Evolutionary conservation across 805 yeast species (phyloP), one percentile per base, ranked within the genome.

Genomic region (Suhomyces sp.): DNA sequence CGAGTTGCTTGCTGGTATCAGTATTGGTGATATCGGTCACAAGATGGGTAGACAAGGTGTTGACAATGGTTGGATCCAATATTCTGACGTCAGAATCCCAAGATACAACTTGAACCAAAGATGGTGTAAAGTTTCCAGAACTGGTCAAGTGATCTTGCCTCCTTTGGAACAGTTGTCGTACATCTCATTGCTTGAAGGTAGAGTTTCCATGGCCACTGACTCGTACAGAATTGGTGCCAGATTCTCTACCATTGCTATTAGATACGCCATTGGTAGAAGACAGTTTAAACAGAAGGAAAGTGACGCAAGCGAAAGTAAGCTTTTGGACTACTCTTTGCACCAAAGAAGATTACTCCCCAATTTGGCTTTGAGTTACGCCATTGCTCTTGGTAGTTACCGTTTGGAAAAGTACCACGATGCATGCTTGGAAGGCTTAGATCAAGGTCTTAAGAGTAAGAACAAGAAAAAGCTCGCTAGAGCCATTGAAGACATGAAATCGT

Each of bases 31-130:
- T 66, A 89, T 92, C 65, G 97, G 97, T 51, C 83, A 87, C 57
- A 92, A 92, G 73, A 90, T 92, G 96, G 97, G 97, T 49, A 80
- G 97, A 63, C 94, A 91, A 63, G 97, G 96, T 52, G 88, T 92
- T 58, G 97, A 92, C 65, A 92, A 92, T 68, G 97, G 97, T 49
- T 92, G 97, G 97, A 89, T 92, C 63, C 97, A 91, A 72, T 92
- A 88, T 72, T 77, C 87, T 47, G 78, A 85, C 60, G 97, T 90
- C 48, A 78, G 84, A 47, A 87, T 92, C 56, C 97, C 97, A 51
- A 81, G 91, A 55, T 85, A 80, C 65, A 87, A 79, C 69, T 84
- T 92, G 94, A 75, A 92, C 61, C 84, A 85, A 69, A 88, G 85
- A 68, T 91, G 85, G 71, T 82, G 91, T 49, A 80, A 83, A 63